Conservation (phyloP, 2,329 filamentous ascomycete species). For the Neonectria hederae region DNA sequence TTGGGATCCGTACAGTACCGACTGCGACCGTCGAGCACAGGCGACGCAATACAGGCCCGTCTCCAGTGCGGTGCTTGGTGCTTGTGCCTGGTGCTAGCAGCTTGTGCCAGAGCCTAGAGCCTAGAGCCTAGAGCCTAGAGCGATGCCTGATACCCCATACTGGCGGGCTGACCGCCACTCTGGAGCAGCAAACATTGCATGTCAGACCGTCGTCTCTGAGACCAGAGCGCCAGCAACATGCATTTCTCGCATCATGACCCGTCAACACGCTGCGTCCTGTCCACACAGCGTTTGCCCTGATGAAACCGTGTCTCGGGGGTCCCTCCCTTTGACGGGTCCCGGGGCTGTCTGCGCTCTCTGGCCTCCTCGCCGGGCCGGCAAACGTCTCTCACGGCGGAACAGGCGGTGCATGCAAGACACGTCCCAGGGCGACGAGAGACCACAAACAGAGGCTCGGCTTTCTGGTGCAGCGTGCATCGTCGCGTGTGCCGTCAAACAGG, state of each 20-base stretch:
- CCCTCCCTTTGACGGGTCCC: background rate
- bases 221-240: conserved; percentile 22
- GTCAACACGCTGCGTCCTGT: conserved; percentile 22
- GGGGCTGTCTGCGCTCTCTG: background rate
- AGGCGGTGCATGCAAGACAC: conserved; percentile 23
- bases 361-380: conserved; percentile 1
- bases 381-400: conserved; percentile 7
- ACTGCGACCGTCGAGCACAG: conserved; percentile 30
- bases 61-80: background rate
- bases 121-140: background rate
- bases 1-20: conserved; percentile 12
- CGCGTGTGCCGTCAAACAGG: conserved; percentile 6
- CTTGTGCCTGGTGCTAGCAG: background rate
- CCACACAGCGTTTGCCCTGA: conserved; percentile 31
- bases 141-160: background rate
- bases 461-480: background rate
- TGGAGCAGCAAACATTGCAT: conserved; percentile 21
- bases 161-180: conserved; percentile 39
- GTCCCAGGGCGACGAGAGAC: conserved; percentile 3
- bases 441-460: conserved; percentile 19
- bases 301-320: conserved; percentile 33
- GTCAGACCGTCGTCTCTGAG: conserved; percentile 22
- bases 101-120: background rate
- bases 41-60: conserved; percentile 8
- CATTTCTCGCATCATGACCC: conserved; percentile 38